Percentiles rank a stretch among this genome's conserved stretches.
Evolutionary conservation across 345 rosid genomes (phyloP).

Genomic region (Eucalyptus curtisii): DNA sequence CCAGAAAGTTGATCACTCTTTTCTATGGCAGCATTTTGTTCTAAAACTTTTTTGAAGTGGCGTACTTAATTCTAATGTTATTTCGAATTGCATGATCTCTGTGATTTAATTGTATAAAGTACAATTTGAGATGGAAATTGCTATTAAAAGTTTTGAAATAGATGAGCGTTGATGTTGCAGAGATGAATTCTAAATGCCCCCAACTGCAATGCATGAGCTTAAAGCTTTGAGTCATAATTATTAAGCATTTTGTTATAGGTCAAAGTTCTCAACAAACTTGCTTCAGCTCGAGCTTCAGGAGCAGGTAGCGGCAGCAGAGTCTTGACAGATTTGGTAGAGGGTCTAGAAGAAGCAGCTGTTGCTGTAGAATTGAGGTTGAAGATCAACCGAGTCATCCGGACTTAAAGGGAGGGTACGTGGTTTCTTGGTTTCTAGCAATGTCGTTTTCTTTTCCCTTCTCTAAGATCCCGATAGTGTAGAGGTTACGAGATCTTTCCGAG

Average conservation of each 20-base stretch:
- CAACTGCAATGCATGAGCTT: background rate
- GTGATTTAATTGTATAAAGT: background rate
- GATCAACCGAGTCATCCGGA: conserved; percentile 72
- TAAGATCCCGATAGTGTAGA: background rate
- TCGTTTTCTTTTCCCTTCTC: background rate
- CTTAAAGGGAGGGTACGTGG: conserved; percentile 79
- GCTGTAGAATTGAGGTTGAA: conserved; percentile 80
- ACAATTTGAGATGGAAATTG: background rate
- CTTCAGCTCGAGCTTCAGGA: conserved; percentile 81
- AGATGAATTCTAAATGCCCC: background rate
- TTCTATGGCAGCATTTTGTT: background rate
- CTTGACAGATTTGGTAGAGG: conserved; percentile 71
- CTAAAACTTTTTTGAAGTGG: background rate
- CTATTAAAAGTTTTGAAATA: background rate
- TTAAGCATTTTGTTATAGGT: conserved; percentile 31
- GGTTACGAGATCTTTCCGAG: conserved; percentile 61
- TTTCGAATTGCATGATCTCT: background rate
- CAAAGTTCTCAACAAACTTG: conserved; percentile 83
- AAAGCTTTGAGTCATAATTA: too few relatives aligned
- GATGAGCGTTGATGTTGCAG: background rate
- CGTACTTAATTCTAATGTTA: background rate
- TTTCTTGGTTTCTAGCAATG: background rate
- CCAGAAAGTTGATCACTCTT: background rate
- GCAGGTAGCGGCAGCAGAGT: conserved; percentile 66
- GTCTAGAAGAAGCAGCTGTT: conserved; percentile 57